These are phyloP conservation scores for Penicillium aurantiogriseum DNA, from an alignment of 2,329 filamentous ascomycete genomes.

Conservation along the genomic window DNA sequence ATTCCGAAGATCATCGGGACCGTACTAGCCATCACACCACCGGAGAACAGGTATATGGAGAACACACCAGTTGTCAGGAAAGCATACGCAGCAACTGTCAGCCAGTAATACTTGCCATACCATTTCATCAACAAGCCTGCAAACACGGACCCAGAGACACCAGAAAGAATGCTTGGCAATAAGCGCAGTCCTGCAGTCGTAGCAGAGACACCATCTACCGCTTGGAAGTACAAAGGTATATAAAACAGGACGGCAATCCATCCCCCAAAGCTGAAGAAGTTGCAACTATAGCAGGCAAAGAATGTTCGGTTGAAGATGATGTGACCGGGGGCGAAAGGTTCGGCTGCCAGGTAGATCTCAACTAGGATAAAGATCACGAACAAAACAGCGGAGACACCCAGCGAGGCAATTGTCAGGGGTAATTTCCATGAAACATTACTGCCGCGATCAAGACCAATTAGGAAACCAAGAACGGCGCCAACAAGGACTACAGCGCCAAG, in stretches of 20 bases:
- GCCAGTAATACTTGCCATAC: constrained; percentile 69
- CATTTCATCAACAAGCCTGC: constrained; percentile 66
- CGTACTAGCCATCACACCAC: constrained; percentile 51
- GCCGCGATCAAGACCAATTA: constrained; percentile 70
- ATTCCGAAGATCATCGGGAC: constrained; percentile 58
- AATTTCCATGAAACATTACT: constrained; percentile 69
- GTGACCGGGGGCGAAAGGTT: constrained; percentile 73
- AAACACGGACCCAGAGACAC: constrained; percentile 63
- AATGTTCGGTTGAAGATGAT: constrained; percentile 68
- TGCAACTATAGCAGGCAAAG: constrained; percentile 66
- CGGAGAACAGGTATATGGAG: constrained; percentile 58
- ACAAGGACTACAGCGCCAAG: constrained; percentile 67
- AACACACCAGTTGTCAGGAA: constrained; percentile 56
- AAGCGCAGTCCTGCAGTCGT: constrained; percentile 64
- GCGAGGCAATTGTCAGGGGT: constrained; percentile 56
- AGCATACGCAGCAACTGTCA: constrained; percentile 60
- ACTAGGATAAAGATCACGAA: constrained; percentile 67
- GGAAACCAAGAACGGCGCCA: constrained; percentile 62
- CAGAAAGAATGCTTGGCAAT: constrained; percentile 62
- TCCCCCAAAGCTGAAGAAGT: constrained; percentile 68
- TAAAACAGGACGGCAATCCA: constrained; percentile 65
- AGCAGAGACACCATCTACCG: constrained; percentile 63
- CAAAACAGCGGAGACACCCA: constrained; percentile 57
- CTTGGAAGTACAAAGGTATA: constrained; percentile 76
- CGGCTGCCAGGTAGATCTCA: constrained; percentile 64